Evolutionary conservation across 2,329 filamentous ascomycete genomes (phyloP).

Genomic region (Trichoderma sp.): DNA sequence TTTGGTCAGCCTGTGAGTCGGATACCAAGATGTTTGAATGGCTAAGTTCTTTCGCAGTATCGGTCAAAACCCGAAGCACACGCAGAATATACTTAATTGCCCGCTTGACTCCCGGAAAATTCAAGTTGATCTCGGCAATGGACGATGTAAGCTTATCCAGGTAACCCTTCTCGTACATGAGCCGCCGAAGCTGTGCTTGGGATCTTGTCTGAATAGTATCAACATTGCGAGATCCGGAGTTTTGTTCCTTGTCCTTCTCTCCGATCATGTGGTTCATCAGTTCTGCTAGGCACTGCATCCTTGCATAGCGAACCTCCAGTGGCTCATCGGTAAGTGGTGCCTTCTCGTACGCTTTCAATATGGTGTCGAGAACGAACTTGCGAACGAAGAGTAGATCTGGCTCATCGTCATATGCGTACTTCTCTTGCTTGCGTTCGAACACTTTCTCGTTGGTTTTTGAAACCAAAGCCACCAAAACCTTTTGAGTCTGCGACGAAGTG

Average conservation of each 20-base stretch:
- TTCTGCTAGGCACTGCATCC: conserved; percentile 84
- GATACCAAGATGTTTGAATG: conserved; percentile 74
- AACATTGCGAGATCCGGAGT: conserved; percentile 43
- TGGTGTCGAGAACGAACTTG: conserved; percentile 91
- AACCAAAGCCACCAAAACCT: conserved; percentile 82
- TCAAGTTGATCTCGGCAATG: conserved; percentile 92
- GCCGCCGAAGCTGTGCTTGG: conserved; percentile 80
- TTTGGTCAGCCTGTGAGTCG: conserved; percentile 63
- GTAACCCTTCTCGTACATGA: conserved; percentile 99
- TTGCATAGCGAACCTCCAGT: conserved; percentile 82
- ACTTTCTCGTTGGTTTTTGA: conserved; percentile 81
- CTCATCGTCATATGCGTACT: conserved; percentile 72
- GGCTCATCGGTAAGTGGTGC: conserved; percentile 76
- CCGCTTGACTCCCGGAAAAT: conserved; percentile 88
- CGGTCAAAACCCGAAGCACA: conserved; percentile 83
- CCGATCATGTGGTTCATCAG: conserved; percentile 92
- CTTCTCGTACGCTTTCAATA: conserved; percentile 88
- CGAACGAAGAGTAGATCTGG: conserved; percentile 87
- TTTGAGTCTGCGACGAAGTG: conserved; percentile 83
- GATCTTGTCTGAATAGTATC: conserved; percentile 54
- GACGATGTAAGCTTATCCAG: conserved; percentile 85
- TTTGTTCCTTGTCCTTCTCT: conserved; percentile 67
- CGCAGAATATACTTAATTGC: conserved; percentile 96
- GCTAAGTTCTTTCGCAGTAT: conserved; percentile 83
- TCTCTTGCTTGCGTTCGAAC: conserved; percentile 56